phyloP scores from a whole-genome alignment of 257 asterid species.

The Nemophila menziesii region DNA sequence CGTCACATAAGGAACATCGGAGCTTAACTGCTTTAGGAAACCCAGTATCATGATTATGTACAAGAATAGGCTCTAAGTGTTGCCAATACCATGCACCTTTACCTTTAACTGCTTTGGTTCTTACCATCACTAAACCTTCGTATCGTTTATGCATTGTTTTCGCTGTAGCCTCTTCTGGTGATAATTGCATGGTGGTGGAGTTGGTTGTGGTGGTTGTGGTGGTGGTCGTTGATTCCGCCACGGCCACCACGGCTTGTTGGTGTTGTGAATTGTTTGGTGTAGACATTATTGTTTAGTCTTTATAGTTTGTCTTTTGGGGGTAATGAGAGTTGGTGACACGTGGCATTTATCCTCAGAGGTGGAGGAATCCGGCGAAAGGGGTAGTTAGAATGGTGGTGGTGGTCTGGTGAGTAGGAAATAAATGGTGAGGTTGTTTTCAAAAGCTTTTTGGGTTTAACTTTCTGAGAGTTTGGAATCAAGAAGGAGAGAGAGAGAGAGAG shows the following conservation, averaged over 20 bases:
- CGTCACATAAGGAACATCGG: constrained; percentile 74
- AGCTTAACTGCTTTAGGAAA: constrained; percentile 88
- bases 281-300: constrained; percentile 26
- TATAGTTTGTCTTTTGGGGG: not conserved
- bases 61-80: constrained; percentile 85
- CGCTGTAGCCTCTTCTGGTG: constrained; percentile 55
- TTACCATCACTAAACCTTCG: constrained; percentile 68
- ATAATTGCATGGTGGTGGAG: not conserved
- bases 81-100: constrained; percentile 99
- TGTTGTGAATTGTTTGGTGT: constrained; percentile 23
- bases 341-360: constrained; percentile 16
- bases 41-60: constrained; percentile 62
- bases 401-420: not conserved
- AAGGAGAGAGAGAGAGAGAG: constrained; percentile 1
- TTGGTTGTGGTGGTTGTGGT: constrained; percentile 2
- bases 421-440: not conserved
- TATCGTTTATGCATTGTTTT: constrained; percentile 76
- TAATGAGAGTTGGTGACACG: constrained; percentile 1
- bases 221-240: constrained; percentile 12
- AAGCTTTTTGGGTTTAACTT: not conserved
- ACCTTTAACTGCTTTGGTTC: constrained; percentile 84
- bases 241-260: not conserved
- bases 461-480: constrained; percentile 7
- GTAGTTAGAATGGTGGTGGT: constrained; percentile 17
- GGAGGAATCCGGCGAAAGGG: constrained; percentile 29